A percentile compares a stretch with the other conserved stretches of the same genome.
phyloP scores from a whole-genome alignment of 106 monocot species.

The Agapanthus africanus region DNA sequence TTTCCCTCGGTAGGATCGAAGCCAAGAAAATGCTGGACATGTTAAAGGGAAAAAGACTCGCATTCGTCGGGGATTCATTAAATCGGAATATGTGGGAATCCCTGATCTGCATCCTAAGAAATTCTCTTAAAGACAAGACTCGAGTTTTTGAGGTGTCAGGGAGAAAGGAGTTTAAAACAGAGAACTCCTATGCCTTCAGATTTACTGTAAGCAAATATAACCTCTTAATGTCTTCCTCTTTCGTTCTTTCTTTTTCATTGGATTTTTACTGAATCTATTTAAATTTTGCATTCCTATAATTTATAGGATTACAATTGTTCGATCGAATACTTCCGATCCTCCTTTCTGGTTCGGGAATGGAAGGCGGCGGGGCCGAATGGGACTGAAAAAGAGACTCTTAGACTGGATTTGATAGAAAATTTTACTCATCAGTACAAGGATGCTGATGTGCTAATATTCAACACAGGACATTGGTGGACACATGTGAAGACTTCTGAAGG shows the following conservation, averaged over 20 bases:
- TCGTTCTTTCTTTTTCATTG: too few relatives aligned
- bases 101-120: constrained; percentile 33
- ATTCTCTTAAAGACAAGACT: constrained; percentile 10
- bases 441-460: constrained; percentile 24
- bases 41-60: constrained; percentile 33
- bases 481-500: constrained; percentile 46
- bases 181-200: constrained; percentile 25
- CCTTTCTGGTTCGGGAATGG: constrained; percentile 42
- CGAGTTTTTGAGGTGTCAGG: constrained; percentile 21
- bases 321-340: constrained; percentile 33
- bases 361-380: constrained; percentile 10
- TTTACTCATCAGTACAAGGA: constrained; percentile 2
- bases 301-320: constrained; percentile 41
- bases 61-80: constrained; percentile 41
- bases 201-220: constrained; percentile 21
- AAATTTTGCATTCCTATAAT: background rate
- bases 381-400: constrained; percentile 25
- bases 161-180: constrained; percentile 22
- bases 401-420: constrained; percentile 15
- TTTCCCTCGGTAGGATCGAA: constrained; percentile 14
- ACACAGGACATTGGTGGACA: constrained; percentile 33
- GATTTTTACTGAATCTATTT: too few relatives aligned
- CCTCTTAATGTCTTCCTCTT: background rate
- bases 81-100: constrained; percentile 59
- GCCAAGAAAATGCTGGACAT: constrained; percentile 35